A percentile compares a stretch with the other conserved stretches of the same genome.
phyloP scores from a whole-genome alignment of 768 basidiomycete genomes.

The Mycena albidolilacea region DNA sequence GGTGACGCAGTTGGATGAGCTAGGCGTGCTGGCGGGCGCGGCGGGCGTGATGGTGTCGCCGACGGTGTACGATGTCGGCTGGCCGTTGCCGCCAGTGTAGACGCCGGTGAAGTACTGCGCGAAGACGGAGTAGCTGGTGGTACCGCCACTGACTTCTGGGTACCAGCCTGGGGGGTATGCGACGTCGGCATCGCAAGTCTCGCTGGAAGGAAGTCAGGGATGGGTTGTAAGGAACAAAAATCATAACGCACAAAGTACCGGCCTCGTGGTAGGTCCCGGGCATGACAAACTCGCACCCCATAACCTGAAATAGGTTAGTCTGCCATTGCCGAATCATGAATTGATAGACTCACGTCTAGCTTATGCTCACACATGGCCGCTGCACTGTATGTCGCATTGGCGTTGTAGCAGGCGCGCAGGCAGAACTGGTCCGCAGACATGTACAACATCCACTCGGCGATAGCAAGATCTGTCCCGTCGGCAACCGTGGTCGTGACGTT shows the following conservation, averaged over 20 bases:
- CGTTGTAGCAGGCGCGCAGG: constrained; percentile 59
- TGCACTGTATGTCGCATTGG: constrained; percentile 60
- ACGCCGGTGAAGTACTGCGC: constrained; percentile 61
- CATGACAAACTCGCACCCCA: constrained; percentile 64
- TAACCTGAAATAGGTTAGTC: constrained; percentile 44
- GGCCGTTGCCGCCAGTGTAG: constrained; percentile 45
- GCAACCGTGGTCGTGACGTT: constrained; percentile 54
- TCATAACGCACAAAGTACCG: constrained; percentile 56
- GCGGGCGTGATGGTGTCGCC: constrained; percentile 57
- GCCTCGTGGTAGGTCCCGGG: constrained; percentile 60
- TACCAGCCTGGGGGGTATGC: constrained; percentile 66
- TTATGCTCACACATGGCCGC: constrained; percentile 63
- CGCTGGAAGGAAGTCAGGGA: constrained; percentile 41
- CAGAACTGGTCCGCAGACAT: constrained; percentile 55
- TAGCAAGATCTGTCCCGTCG: constrained; percentile 50
- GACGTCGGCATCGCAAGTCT: constrained; percentile 61
- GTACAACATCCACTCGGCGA: constrained; percentile 60
- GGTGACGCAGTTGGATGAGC: constrained; percentile 59
- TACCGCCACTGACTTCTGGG: constrained; percentile 56
- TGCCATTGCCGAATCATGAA: too few species aligned
- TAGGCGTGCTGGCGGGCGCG: constrained; percentile 52
- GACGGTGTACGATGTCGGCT: constrained; percentile 52
- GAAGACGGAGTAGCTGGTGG: constrained; percentile 58
- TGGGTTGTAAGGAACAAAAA: neutral
- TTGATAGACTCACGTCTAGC: constrained; percentile 42